Conservation (phyloP, 768 basidiomycete species). For the Russula brevipes region DNA sequence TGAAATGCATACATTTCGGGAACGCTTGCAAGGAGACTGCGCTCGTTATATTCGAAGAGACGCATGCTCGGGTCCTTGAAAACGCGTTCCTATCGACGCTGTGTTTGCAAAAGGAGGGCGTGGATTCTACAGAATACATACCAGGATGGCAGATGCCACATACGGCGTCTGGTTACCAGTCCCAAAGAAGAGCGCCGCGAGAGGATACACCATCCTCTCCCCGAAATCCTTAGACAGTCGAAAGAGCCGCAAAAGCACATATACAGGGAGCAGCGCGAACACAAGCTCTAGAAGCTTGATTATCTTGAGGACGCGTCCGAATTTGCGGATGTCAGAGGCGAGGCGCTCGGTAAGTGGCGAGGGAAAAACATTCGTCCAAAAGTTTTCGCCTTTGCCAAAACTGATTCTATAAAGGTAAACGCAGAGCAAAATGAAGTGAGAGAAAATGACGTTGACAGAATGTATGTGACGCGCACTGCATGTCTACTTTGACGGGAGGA, state of each 20-base stretch:
- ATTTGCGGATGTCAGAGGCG: conserved; percentile 32
- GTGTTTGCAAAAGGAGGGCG: background rate
- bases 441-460: background rate
- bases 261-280: conserved; percentile 34
- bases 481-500: conserved; percentile 32
- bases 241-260: conserved; percentile 35
- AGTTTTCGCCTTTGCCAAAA: conserved; percentile 35
- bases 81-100: conserved; percentile 30
- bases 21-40: conserved; percentile 33
- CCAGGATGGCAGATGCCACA: conserved; percentile 34
- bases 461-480: conserved; percentile 29
- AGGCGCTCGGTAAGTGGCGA: conserved; percentile 31
- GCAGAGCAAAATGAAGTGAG: background rate
- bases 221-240: conserved; percentile 35
- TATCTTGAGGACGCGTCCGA: conserved; percentile 31
- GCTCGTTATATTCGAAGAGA: conserved; percentile 34
- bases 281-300: conserved; percentile 33
- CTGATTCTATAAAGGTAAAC: conserved; percentile 27
- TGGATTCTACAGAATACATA: conserved; percentile 6
- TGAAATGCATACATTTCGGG: conserved; percentile 38
- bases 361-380: conserved; percentile 40
- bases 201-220: conserved; percentile 36
- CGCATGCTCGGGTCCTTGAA: conserved; percentile 36
- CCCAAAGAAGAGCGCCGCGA: conserved; percentile 36
- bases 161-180: conserved; percentile 38